phyloP scores from a whole-genome alignment of 208 protist species.

The Porcisia hertigi region DNA sequence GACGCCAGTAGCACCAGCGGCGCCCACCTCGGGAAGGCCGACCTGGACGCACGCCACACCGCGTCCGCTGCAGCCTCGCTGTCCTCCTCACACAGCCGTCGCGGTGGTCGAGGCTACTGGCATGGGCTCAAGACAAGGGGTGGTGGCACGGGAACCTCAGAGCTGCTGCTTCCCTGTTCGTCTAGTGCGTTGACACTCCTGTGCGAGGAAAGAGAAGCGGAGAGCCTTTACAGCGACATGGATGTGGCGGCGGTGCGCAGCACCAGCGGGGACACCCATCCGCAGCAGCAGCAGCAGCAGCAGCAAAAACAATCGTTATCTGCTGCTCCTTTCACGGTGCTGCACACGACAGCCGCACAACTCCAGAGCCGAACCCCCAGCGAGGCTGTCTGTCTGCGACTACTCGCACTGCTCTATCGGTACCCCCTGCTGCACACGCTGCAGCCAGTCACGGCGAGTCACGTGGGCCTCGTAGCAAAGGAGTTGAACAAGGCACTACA shows the following conservation, averaged over 20 bases:
- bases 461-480: slow-evolving; percentile 34
- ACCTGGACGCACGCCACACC: neutral
- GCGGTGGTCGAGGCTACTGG: neutral
- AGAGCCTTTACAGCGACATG: neutral
- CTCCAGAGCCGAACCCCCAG: slow-evolving; percentile 19
- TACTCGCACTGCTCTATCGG: slow-evolving; percentile 36
- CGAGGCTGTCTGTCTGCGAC: slow-evolving; percentile 32
- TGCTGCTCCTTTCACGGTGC: neutral
- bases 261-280: neutral
- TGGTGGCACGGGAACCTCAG: neutral
- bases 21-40: neutral
- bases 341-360: slow-evolving; percentile 17
- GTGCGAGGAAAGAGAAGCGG: neutral
- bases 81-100: neutral
- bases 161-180: slow-evolving; percentile 20
- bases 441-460: slow-evolving; percentile 23
- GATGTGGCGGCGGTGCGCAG: neutral
- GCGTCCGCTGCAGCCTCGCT: neutral
- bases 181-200: neutral
- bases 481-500: slow-evolving; percentile 62
- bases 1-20: slow-evolving; percentile 8
- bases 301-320: neutral
- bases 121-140: slow-evolving; percentile 17
- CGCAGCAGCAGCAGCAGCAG: neutral
- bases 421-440: slow-evolving; percentile 37